Evolutionary conservation across 805 yeast species (phyloP).

Genomic region (Saturnispora gosingensis): DNA sequence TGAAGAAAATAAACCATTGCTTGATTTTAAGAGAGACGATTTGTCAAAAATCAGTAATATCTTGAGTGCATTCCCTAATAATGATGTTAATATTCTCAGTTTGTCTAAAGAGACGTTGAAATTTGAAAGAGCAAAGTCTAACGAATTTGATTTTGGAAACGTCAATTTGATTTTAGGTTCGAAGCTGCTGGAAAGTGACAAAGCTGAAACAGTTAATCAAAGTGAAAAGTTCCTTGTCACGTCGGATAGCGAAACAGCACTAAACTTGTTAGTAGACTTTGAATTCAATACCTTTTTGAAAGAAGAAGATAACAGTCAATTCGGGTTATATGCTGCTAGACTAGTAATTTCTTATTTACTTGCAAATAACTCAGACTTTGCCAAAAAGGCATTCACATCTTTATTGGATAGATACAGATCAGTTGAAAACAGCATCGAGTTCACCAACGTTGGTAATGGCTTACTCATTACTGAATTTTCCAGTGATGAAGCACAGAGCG

Average conservation of each 20-base stretch:
- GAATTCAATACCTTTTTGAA: slow-evolving; percentile 26
- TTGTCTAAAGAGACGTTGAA: slow-evolving; percentile 55
- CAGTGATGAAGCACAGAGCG: slow-evolving; percentile 1
- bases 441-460: slow-evolving; percentile 14
- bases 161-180: slow-evolving; percentile 68
- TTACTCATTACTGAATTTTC: slow-evolving; percentile 28
- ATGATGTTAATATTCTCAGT: slow-evolving; percentile 55
- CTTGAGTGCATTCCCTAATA: slow-evolving; percentile 33
- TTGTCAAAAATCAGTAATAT: slow-evolving; percentile 34
- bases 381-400: slow-evolving; percentile 31
- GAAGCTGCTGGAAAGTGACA: slow-evolving; percentile 38
- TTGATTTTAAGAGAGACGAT: slow-evolving; percentile 19
- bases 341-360: slow-evolving; percentile 69
- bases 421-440: slow-evolving; percentile 11
- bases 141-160: slow-evolving; percentile 63
- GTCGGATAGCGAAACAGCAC: slow-evolving; percentile 16
- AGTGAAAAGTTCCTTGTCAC: slow-evolving; percentile 24
- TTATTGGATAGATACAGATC: slow-evolving; percentile 29
- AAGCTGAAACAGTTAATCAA: slow-evolving; percentile 17
- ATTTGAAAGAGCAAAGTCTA: slow-evolving; percentile 52
- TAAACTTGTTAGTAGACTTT: slow-evolving; percentile 28
- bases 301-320: slow-evolving; percentile 26
- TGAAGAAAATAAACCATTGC: slow-evolving; percentile 31
- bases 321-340: slow-evolving; percentile 31
- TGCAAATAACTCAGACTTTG: slow-evolving; percentile 56